Conservation (phyloP, 805 yeast genomes). For the Candida silvatica region DNA sequence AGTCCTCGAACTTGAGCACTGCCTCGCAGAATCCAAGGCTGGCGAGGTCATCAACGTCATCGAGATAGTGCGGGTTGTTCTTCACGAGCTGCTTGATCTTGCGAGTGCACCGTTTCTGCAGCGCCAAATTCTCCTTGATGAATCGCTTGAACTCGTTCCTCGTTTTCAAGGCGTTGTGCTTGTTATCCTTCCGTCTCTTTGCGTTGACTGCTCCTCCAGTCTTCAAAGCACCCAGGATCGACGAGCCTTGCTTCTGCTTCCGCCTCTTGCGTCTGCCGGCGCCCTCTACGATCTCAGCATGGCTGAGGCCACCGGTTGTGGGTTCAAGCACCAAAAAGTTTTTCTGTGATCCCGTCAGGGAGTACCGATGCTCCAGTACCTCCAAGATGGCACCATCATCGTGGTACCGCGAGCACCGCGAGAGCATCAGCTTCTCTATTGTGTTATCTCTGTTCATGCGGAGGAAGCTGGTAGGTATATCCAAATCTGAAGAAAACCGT, state of each 20-base stretch:
- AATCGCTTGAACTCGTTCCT: constrained; percentile 35
- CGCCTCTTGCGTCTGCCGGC: constrained; percentile 12
- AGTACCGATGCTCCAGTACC: constrained; percentile 36
- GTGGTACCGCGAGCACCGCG: constrained; percentile 33
- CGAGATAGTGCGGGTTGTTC: constrained; percentile 16
- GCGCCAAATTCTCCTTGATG: constrained; percentile 26
- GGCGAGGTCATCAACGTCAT: constrained; percentile 13
- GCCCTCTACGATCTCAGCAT: constrained; percentile 9
- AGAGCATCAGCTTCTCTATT: constrained; percentile 37
- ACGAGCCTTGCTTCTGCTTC: background rate
- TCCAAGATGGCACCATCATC: constrained; percentile 27
- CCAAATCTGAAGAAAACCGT: too few species aligned
- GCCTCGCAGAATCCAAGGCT: constrained; percentile 14
- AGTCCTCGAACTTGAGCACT: constrained; percentile 35
- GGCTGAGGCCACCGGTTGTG: constrained; percentile 22
- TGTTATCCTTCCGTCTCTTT: constrained; percentile 9
- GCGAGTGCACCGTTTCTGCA: constrained; percentile 31
- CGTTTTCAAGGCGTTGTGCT: constrained; percentile 16
- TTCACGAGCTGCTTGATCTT: constrained; percentile 23
- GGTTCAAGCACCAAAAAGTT: constrained; percentile 33
- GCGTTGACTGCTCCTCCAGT: background rate
- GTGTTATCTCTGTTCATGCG: constrained; percentile 34
- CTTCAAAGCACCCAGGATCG: background rate
- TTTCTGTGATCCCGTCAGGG: constrained; percentile 36
- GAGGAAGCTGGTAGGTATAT: too few species aligned